Evolutionary conservation across 306 rosid species (phyloP).

Genomic region (Quercus berberidifolia): DNA sequence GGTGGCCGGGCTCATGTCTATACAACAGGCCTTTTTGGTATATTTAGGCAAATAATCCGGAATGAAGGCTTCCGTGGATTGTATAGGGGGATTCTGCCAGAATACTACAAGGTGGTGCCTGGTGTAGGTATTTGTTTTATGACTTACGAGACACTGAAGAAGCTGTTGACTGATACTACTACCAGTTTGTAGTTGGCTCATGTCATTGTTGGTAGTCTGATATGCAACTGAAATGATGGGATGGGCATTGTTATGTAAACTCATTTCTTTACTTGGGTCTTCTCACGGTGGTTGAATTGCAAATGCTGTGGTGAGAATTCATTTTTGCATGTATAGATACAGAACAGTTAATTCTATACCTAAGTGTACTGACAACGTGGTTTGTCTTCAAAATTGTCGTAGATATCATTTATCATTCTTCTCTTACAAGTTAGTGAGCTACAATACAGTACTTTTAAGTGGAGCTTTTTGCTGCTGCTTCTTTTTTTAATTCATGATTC

Average conservation of each 20-base stretch:
- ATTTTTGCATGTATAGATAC: constrained; percentile 54
- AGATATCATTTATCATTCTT: not conserved
- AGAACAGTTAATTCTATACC: not conserved
- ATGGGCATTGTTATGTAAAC: constrained; percentile 10
- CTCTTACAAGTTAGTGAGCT: no score
- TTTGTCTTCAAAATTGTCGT: not conserved
- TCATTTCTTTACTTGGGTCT: constrained; percentile 30
- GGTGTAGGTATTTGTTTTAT: constrained; percentile 97
- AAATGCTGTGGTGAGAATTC: constrained; percentile 35
- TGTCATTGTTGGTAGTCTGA: not conserved
- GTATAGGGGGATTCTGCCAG: constrained; percentile 94
- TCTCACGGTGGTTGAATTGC: constrained; percentile 44
- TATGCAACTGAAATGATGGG: constrained; percentile 14
- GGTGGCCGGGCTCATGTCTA: constrained; percentile 95
- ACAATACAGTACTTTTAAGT: not conserved
- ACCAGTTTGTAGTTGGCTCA: constrained; percentile 27
- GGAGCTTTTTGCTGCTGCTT: not conserved
- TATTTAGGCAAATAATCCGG: constrained; percentile 64
- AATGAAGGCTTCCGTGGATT: constrained; percentile 85
- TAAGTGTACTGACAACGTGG: not conserved
- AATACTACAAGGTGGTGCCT: constrained; percentile 96
- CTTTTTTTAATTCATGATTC: not conserved
- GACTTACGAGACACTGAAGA: constrained; percentile 90
- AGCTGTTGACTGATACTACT: constrained; percentile 55
- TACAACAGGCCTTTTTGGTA: constrained; percentile 67